Conservation (phyloP, 148 eudicot genomes). For the Cornus suecica region DNA sequence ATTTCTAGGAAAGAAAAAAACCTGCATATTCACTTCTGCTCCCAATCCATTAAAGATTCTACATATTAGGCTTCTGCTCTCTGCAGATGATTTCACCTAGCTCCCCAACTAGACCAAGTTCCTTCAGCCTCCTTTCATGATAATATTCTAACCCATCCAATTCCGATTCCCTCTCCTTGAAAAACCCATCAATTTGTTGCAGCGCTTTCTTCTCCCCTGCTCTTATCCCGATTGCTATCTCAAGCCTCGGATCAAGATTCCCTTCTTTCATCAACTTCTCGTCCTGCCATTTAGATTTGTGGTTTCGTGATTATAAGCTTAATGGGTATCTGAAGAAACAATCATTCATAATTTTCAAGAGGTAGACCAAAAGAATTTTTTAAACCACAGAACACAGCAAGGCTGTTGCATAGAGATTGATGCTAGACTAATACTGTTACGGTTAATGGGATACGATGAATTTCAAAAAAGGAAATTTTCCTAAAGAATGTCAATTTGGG, state of each 20-base stretch:
- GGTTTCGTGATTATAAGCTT: neutral
- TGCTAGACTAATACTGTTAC: neutral
- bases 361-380: neutral
- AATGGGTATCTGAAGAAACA: neutral
- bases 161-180: slow-evolving; percentile 63
- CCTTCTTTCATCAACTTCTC: slow-evolving; percentile 57
- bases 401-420: neutral
- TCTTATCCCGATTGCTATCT: slow-evolving; percentile 64
- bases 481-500: neutral
- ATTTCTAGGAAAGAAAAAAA: no score
- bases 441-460: neutral
- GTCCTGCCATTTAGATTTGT: slow-evolving; percentile 46
- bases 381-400: neutral
- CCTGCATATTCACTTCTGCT: slow-evolving; percentile 30
- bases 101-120: slow-evolving; percentile 84
- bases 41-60: no score
- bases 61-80: slow-evolving; percentile 65
- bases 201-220: slow-evolving; percentile 86
- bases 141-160: slow-evolving; percentile 72
- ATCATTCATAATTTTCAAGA: neutral
- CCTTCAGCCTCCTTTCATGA: slow-evolving; percentile 90
- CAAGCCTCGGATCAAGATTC: slow-evolving; percentile 46
- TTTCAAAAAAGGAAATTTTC: neutral
- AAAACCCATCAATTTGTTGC: slow-evolving; percentile 69
- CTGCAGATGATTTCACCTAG: slow-evolving; percentile 83